A percentile compares a stretch with the other conserved stretches of the same genome.
These are phyloP conservation scores for Hypoxylon rickii DNA, from an alignment of 495 filamentous ascomycete genomes.

Conservation along the genomic window DNA sequence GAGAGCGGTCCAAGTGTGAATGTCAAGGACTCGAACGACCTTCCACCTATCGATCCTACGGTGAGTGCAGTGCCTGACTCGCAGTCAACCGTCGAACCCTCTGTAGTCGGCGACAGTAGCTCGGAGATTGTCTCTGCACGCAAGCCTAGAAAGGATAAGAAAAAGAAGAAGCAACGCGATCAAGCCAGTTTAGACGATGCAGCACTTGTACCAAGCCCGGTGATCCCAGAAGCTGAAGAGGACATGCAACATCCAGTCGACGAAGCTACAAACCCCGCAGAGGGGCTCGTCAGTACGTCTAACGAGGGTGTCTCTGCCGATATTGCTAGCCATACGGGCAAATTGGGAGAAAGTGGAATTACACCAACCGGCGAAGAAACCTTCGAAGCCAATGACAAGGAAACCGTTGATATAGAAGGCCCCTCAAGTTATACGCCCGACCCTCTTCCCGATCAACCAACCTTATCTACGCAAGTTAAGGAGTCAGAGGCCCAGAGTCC, in stretches of 20 bases:
- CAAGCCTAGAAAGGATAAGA: constrained; percentile 43
- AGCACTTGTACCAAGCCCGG: not conserved
- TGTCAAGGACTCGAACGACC: constrained; percentile 1
- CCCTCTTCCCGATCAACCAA: not conserved
- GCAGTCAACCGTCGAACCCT: constrained; percentile 5
- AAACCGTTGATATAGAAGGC: constrained; percentile 7
- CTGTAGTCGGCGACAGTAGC: constrained; percentile 11
- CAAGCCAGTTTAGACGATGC: constrained; percentile 12
- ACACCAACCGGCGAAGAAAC: constrained; percentile 17
- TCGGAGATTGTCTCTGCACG: constrained; percentile 3
- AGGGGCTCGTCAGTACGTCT: not conserved
- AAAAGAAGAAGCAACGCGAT: constrained; percentile 33
- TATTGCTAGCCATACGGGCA: not conserved
- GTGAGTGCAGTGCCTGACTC: constrained; percentile 7
- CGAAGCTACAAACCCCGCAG: constrained; percentile 5
- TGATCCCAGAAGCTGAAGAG: constrained; percentile 1
- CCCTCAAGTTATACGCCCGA: not conserved
- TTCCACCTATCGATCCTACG: constrained; percentile 4
- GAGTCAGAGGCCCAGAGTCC: constrained; percentile 3
- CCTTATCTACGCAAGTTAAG: not conserved
- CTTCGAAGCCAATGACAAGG: not conserved
- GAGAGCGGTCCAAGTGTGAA: constrained; percentile 8
- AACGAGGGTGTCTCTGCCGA: constrained; percentile 3
- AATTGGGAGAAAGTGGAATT: constrained; percentile 2
- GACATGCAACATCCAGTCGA: constrained; percentile 4